Evolutionary conservation across 163 green algal species (phyloP).

Genomic region (Scenedesmus sp.): DNA sequence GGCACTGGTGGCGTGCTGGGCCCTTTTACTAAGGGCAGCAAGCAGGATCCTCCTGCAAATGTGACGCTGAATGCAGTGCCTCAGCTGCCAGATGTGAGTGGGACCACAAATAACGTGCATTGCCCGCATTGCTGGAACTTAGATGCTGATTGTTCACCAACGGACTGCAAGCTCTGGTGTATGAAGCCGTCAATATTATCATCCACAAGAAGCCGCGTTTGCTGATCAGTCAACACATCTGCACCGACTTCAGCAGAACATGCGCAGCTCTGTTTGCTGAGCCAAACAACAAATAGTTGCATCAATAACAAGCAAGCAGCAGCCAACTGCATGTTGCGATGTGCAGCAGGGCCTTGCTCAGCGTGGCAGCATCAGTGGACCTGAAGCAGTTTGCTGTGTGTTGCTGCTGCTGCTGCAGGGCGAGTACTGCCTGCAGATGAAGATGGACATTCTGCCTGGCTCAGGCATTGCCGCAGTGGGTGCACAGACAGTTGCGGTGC

Average conservation of each 20-base stretch:
- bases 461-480: slow-evolving; percentile 48
- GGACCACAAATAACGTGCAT: neutral
- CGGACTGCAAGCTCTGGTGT: neutral
- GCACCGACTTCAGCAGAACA: too few species aligned
- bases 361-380: neutral
- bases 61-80: slow-evolving; percentile 48
- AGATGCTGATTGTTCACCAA: too few species aligned
- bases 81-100: slow-evolving; percentile 52
- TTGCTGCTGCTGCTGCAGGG: slow-evolving; percentile 26
- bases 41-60: slow-evolving; percentile 55
- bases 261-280: too few species aligned
- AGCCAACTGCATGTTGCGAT: neutral
- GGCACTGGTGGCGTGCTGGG: slow-evolving; percentile 30
- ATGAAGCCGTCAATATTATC: too few species aligned
- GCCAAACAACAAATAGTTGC: neutral
- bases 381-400: neutral
- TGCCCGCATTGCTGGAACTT: too few species aligned
- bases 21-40: slow-evolving; percentile 50
- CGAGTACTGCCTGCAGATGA: slow-evolving; percentile 53
- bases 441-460: slow-evolving; percentile 54
- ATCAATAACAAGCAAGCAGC: too few species aligned
- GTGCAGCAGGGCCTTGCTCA: neutral
- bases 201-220: too few species aligned
- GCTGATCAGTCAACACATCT: too few species aligned
- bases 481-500: slow-evolving; percentile 44